Percentiles rank a stretch among this genome's conserved stretches.
Conservation (phyloP, 768 basidiomycete genomes). For the Suillus placidus region DNA sequence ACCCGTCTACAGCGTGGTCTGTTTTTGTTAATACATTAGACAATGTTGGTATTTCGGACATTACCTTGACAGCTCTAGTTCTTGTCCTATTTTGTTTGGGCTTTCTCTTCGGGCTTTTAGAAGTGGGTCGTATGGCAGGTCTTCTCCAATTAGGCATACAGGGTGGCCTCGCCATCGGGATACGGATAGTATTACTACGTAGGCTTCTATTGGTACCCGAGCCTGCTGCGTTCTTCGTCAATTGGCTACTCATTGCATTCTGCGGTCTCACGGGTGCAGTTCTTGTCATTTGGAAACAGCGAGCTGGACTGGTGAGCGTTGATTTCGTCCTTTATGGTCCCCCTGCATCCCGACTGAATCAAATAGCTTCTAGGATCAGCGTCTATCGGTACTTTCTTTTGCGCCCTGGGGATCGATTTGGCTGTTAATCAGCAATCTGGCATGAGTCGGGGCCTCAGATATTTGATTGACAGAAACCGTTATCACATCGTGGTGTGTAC, state of each 20-base stretch:
- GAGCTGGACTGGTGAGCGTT: constrained; percentile 52
- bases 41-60: constrained; percentile 52
- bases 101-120: constrained; percentile 55
- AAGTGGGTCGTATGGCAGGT: constrained; percentile 50
- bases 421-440: constrained; percentile 59
- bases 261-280: constrained; percentile 47
- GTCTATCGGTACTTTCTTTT: constrained; percentile 64
- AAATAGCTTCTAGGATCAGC: constrained; percentile 41
- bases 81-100: constrained; percentile 53
- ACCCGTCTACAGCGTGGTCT: constrained; percentile 53
- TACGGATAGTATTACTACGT: constrained; percentile 55
- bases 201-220: constrained; percentile 49
- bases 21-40: constrained; percentile 60
- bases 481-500: constrained; percentile 55
- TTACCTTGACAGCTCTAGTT: constrained; percentile 50
- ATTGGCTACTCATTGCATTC: constrained; percentile 57
- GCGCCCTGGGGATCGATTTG: constrained; percentile 58
- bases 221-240: constrained; percentile 39
- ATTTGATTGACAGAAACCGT: constrained; percentile 62
- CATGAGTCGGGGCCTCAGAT: constrained; percentile 64
- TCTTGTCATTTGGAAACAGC: constrained; percentile 47
- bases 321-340: neutral
- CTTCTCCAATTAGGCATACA: constrained; percentile 49
- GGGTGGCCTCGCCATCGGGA: constrained; percentile 60
- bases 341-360: neutral